Base-by-base conservation (phyloP, 2,329 filamentous ascomycete species). In the Stemphylium vesicarium region DNA sequence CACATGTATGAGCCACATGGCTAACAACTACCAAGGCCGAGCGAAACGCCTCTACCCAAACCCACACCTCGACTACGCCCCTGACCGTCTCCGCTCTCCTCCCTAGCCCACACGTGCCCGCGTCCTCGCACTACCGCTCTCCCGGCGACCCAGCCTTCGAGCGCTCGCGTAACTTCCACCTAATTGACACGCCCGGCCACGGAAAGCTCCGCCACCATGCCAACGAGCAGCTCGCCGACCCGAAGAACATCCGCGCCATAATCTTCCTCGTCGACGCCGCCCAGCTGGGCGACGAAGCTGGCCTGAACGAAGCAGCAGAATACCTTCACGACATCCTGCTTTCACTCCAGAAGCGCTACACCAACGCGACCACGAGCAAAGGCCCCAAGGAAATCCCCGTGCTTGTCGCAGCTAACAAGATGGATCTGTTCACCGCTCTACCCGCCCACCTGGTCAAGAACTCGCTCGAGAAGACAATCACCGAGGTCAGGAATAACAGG, bases 311-410 rank as follows among this genome's bases (percentile, higher is more conserved):
- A 40, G 85, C 92, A 0, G 93, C 92, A 0, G 84, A 85, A 45
- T 98, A 96, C 71, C 84, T 99, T 11, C 92, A 98, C 79, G 93
- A 98, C 58, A 79, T 96, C 0, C 84, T 99, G n/a, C 82, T 98
- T 3, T 74, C 84, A 3, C 81, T 99, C 54, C 95, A 98, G 79
- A 90, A 88, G 76, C 84, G 88, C 41, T 84, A 86, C 43, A 83
- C 85, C 26, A 77, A 77, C 56, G 75, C 78, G 35, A 86, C 83
- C 59, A 82, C 82, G 1, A 80, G 82, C 40, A 88, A 86, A 65
- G 81, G 80, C 0, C 82, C 85, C 0, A 77, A 80, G 18, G 81
- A 84, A 18, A 82, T 95, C 8, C 87, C 90, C 0, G 83, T 99
- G 7, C 82, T 99, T 32, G 81, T 99, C 31, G 93, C 92, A 1